Evolutionary conservation across 441 rosid species (phyloP).

Genomic region (Metrosideros polymorpha): DNA sequence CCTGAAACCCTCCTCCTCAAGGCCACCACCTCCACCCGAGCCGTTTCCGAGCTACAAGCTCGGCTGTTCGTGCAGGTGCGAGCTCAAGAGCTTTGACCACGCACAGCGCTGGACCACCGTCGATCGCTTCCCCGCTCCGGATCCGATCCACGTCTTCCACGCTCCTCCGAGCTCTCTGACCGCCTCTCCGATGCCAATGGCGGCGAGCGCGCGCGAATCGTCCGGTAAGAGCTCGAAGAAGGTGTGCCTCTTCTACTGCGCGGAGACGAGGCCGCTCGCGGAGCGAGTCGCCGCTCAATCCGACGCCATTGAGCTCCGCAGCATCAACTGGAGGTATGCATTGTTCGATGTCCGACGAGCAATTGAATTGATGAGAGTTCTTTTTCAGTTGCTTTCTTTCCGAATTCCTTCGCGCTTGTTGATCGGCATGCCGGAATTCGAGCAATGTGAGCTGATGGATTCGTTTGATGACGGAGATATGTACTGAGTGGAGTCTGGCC

Average conservation of each 20-base stretch:
- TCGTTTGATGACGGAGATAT: neutral
- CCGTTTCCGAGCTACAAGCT: neutral
- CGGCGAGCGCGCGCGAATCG: constrained; percentile 32
- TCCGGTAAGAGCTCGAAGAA: constrained; percentile 40
- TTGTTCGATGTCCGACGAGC: neutral
- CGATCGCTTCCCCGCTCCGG: constrained; percentile 38
- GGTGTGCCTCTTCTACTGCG: constrained; percentile 66
- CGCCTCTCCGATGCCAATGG: constrained; percentile 29
- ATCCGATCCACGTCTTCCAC: constrained; percentile 32
- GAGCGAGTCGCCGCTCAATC: constrained; percentile 61
- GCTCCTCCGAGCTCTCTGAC: constrained; percentile 19
- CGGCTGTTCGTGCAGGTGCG: constrained; percentile 20
- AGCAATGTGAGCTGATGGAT: neutral
- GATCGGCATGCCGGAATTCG: neutral
- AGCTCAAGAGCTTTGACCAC: constrained; percentile 48
- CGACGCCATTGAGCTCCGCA: constrained; percentile 76
- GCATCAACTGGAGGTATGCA: constrained; percentile 75
- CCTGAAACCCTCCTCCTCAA: neutral
- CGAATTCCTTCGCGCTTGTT: neutral
- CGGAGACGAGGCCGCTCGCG: constrained; percentile 67
- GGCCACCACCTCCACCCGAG: neutral
- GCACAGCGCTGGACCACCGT: constrained; percentile 30
- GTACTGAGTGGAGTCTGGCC: neutral
- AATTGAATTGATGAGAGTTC: neutral
- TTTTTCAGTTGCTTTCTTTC: neutral